These are phyloP conservation scores for Ophiostoma perfectum DNA, from an alignment of 2,329 filamentous ascomycete species.

Conservation along the genomic window DNA sequence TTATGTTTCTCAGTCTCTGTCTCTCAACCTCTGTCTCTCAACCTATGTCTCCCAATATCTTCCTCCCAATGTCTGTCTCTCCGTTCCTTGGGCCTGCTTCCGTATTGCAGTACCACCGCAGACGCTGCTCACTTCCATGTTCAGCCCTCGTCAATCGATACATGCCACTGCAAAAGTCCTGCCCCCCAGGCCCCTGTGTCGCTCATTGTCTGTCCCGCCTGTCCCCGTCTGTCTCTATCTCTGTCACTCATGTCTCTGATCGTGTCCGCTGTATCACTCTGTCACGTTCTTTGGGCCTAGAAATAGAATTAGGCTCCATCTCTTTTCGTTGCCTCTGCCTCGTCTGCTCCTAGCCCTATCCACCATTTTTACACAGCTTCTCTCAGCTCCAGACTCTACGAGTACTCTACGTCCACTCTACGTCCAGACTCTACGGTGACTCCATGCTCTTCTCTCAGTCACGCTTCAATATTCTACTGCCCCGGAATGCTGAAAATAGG, in stretches of 20 bases:
- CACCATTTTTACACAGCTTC: background rate
- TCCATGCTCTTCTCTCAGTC: background rate
- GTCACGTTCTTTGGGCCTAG: background rate
- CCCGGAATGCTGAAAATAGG: slow-evolving; percentile 6
- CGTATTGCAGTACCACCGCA: background rate
- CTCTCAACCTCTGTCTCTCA: background rate
- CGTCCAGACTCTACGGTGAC: background rate
- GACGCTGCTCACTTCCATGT: slow-evolving; percentile 4
- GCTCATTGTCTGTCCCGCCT: background rate
- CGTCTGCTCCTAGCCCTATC: background rate
- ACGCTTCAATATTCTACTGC: slow-evolving; percentile 7
- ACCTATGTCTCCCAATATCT: background rate
- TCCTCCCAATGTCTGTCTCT: background rate
- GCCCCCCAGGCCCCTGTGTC: background rate
- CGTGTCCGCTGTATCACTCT: background rate
- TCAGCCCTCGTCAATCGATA: background rate
- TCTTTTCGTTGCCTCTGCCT: background rate
- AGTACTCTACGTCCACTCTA: background rate
- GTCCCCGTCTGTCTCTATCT: background rate
- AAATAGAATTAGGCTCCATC: background rate
- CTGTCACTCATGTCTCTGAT: slow-evolving; percentile 6
- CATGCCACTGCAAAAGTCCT: slow-evolving; percentile 4
- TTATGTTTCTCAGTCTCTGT: background rate
- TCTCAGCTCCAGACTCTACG: background rate
- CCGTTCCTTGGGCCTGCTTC: background rate